Base-by-base conservation (phyloP, 345 rosid genomes). In the Hypericum androsaemum region DNA sequence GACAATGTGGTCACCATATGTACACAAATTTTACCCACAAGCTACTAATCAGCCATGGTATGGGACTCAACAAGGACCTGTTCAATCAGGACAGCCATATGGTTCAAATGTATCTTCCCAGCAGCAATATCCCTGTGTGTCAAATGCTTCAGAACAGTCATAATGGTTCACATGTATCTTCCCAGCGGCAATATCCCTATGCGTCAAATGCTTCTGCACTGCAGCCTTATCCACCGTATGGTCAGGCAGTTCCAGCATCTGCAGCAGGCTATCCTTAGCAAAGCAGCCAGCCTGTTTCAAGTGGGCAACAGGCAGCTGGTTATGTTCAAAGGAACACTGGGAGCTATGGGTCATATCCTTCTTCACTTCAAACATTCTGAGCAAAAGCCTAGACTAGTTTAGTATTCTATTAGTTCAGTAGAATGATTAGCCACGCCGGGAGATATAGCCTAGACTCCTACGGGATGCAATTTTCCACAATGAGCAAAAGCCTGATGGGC, bases 111-210 rank as follows among this genome's bases (percentile, higher is more conserved):
- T n/a, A n/a, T n/a, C n/a, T n/a, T n/a, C n/a, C n/a, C n/a, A n/a
- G n/a, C n/a, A n/a, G n/a, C n/a, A n/a, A n/a, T n/a, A n/a, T n/a
- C n/a, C n/a, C n/a, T n/a, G n/a, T n/a, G n/a, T n/a, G n/a, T n/a
- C n/a, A n/a, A n/a, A n/a, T n/a, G n/a, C n/a, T n/a, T n/a, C n/a
- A n/a, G n/a, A n/a, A n/a, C n/a, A n/a, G n/a, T n/a, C n/a, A n/a
- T n/a, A n/a, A n/a, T n/a, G n/a, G n/a, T n/a, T n/a, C n/a, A n/a
- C n/a, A n/a, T 54, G 63, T 67, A 47, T 71, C 76, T 39, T 74
- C 66, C 37, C 94, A 70, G 56, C 96, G 84, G 69, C 83, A 76
- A 45, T 84, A 80, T 52, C 82, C 80, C 8, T 88, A 84, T 69
- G 71, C 76, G 43, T 66, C 88, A 37, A 69, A 74, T 58, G 89